Percentiles rank a stretch among this genome's conserved stretches.
Evolutionary conservation across 768 basidiomycete genomes (phyloP).

Genomic region (Agaricus blazei): DNA sequence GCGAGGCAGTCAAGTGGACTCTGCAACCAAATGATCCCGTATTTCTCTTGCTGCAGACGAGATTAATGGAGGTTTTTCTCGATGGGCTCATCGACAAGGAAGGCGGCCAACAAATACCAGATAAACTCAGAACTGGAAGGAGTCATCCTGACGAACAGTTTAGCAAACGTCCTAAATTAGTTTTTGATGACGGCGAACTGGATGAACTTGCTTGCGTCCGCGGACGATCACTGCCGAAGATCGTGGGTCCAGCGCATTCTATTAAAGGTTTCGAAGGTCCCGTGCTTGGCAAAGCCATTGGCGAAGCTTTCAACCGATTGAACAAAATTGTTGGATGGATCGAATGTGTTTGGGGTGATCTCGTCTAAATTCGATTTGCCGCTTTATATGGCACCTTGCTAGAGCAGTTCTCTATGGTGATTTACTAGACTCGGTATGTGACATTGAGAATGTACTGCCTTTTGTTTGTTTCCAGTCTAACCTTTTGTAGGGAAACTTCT

Average conservation of each 20-base stretch:
- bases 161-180: conserved; percentile 18
- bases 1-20: conserved; percentile 58
- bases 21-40: conserved; percentile 61
- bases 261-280: conserved; percentile 70
- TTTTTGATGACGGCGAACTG: conserved; percentile 5
- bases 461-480: no score
- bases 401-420: background rate
- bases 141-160: conserved; percentile 12
- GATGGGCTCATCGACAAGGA: conserved; percentile 4
- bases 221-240: background rate
- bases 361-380: conserved; percentile 17
- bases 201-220: background rate
- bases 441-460: no score
- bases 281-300: conserved; percentile 39
- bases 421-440: background rate
- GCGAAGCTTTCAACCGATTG: conserved; percentile 37
- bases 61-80: conserved; percentile 41
- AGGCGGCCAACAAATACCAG: conserved; percentile 18
- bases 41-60: conserved; percentile 55
- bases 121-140: conserved; percentile 31
- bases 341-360: conserved; percentile 48
- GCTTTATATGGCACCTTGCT: background rate
- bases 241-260: conserved; percentile 6
- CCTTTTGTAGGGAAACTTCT: background rate
- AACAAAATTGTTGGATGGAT: conserved; percentile 46